Percentiles rank a stretch among this genome's conserved stretches.
These are phyloP conservation scores for Lanmaoa pseudosensibilis DNA, from an alignment of 768 basidiomycete species.

Conservation along the genomic window DNA sequence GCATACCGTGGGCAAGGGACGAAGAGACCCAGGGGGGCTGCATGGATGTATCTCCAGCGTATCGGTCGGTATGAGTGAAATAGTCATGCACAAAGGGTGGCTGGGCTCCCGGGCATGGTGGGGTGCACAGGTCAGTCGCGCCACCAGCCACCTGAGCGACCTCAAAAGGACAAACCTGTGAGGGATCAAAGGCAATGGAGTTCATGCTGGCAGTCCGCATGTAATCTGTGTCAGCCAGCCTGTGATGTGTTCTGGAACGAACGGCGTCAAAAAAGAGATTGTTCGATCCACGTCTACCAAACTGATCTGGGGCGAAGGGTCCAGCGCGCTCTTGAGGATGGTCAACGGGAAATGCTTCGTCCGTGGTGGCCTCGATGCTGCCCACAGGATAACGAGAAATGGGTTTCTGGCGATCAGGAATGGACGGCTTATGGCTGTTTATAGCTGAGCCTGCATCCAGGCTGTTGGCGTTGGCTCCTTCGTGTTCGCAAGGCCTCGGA, in stretches of 20 bases:
- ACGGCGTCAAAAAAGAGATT: constrained; percentile 42
- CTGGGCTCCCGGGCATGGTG: constrained; percentile 23
- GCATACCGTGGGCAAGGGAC: constrained; percentile 26
- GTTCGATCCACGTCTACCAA: constrained; percentile 37
- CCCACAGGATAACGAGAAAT: constrained; percentile 19
- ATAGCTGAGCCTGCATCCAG: constrained; percentile 10
- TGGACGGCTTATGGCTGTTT: constrained; percentile 10
- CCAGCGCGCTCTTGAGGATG: constrained; percentile 14
- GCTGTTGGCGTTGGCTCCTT: constrained; percentile 14
- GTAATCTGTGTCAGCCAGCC: constrained; percentile 22
- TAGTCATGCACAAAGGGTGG: constrained; percentile 27
- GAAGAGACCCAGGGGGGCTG: constrained; percentile 31
- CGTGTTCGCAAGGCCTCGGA: constrained; percentile 22
- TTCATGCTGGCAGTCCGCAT: constrained; percentile 23
- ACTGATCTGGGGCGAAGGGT: constrained; percentile 21
- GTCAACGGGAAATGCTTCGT: constrained; percentile 15
- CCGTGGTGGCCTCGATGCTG: constrained; percentile 12
- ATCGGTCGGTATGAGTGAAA: constrained; percentile 27
- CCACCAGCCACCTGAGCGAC: constrained; percentile 21
- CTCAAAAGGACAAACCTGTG: constrained; percentile 25
- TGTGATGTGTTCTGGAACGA: constrained; percentile 27
- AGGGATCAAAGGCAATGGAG: constrained; percentile 19
- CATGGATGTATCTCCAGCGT: constrained; percentile 20
- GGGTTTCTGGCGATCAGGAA: constrained; percentile 21
- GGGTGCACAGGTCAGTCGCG: constrained; percentile 26